These are phyloP conservation scores for Aschersonia sp. DNA, from an alignment of 2,329 filamentous ascomycete genomes.

Conservation along the genomic window DNA sequence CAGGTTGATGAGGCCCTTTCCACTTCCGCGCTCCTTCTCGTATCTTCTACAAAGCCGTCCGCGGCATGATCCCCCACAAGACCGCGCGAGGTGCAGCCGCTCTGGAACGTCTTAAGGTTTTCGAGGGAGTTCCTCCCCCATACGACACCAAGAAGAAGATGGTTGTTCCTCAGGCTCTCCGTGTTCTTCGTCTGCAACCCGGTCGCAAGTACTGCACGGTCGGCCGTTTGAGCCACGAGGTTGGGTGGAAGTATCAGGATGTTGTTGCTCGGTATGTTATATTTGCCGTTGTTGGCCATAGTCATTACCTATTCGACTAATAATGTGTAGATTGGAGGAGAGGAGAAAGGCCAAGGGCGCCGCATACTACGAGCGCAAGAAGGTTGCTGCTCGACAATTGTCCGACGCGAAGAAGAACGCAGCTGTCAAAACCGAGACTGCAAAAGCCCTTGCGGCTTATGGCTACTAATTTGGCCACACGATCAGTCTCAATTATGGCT, in stretches of 20 bases:
- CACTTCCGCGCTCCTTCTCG: slow-evolving; percentile 98
- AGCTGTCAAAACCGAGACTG: slow-evolving; percentile 72
- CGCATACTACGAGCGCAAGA: slow-evolving; percentile 99
- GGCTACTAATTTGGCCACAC: slow-evolving; percentile 58
- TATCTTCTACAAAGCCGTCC: slow-evolving; percentile 99
- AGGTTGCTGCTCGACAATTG: slow-evolving; percentile 82
- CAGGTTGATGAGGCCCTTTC: slow-evolving; percentile 63
- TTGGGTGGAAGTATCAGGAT: slow-evolving; percentile 99
- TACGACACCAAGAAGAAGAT: slow-evolving; percentile 99
- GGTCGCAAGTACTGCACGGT: slow-evolving; percentile 99
- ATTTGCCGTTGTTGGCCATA: neutral
- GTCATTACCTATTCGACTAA: slow-evolving; percentile 5
- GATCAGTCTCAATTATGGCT: neutral
- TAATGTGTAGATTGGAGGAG: slow-evolving; percentile 72
- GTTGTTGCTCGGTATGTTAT: slow-evolving; percentile 83
- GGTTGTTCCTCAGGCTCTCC: slow-evolving; percentile 95
- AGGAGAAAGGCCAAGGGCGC: slow-evolving; percentile 98
- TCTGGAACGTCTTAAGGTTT: slow-evolving; percentile 97
- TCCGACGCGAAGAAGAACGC: slow-evolving; percentile 87
- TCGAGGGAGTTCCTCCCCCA: slow-evolving; percentile 96
- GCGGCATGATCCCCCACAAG: slow-evolving; percentile 99
- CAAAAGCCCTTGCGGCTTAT: slow-evolving; percentile 74
- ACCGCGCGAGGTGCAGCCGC: slow-evolving; percentile 93
- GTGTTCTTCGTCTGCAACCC: slow-evolving; percentile 92
- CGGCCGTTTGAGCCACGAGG: slow-evolving; percentile 93